Percentiles rank a stretch among this genome's conserved stretches.
Conservation (phyloP, 768 basidiomycete species). For the Tulasnella sp. region DNA sequence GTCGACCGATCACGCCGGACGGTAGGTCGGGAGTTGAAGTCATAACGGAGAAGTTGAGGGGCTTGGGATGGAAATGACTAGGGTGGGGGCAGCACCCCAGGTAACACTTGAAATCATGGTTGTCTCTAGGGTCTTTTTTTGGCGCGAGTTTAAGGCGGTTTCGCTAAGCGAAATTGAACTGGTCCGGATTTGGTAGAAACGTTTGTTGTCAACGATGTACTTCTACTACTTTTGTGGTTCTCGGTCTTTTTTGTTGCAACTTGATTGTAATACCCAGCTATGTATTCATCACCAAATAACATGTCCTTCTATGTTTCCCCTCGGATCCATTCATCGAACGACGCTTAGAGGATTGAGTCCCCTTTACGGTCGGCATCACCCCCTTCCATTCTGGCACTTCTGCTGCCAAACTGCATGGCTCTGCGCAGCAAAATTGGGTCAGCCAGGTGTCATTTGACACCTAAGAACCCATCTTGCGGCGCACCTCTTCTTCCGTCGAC, state of each 20-base stretch:
- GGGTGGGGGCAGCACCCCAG: neutral
- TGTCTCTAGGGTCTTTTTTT: neutral
- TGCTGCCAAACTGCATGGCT: conserved; percentile 96
- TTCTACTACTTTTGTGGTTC: neutral
- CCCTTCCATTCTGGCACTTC: conserved; percentile 75
- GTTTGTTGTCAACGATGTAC: neutral
- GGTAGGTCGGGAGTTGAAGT: neutral
- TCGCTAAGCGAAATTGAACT: neutral
- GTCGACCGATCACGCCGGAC: neutral
- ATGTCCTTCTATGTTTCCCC: neutral
- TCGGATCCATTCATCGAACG: neutral
- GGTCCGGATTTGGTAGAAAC: neutral
- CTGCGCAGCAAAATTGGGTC: neutral
- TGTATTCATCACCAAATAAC: neutral
- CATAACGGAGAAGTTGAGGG: conserved; percentile 4
- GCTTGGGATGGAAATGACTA: conserved; percentile 5
- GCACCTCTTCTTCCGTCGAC: conserved; percentile 66
- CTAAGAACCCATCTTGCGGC: neutral
- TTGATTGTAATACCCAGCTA: conserved; percentile 15
- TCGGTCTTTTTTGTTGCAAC: neutral
- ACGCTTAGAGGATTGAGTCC: neutral
- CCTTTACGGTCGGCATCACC: conserved; percentile 40
- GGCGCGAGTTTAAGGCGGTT: neutral
- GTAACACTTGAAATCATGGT: neutral
- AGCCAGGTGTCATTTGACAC: neutral